Evolutionary conservation across 108 stramenopile genomes (phyloP), one percentile per base, ranked within the genome.

Genomic region (Bacterosira constricta): DNA sequence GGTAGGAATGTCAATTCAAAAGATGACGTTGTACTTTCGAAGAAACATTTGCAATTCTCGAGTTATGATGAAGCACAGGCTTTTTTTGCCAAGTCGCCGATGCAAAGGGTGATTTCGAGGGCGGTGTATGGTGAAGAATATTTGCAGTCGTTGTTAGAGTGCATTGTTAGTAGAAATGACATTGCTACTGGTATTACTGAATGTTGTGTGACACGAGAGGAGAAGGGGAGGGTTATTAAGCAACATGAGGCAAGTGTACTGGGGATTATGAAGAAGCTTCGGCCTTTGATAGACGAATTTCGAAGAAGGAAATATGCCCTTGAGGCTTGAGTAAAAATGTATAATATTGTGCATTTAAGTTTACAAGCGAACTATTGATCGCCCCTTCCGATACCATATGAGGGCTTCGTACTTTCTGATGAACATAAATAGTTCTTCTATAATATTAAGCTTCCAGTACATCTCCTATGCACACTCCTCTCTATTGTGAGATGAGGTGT

Each of bases 41-140:
- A 63, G 32, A 63, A 77, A 20, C 35, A 52, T 32, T 71, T 71
- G 44, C 45, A 71, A 53, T 77, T 77, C 20, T 42, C 44, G 0
- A 64, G 61, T 34, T 71, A 77, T 49, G 70, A 77, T 61, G 49
- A 77, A 26, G 70, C 70, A 29, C 61, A 53, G n/a, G 11, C 38
- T 3, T 75, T 77, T 38, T 77, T 71, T 71, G 36, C 69, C 3
- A 63, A 44, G 5, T 32, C 41, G 18, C 63, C 76, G 0, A 20
- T 77, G 32, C 70, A 71, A 44, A 18, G 76, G 39, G 70, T 77
- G 15, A 64, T 71, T 62, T 71, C 76, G 31, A 50, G 76, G 11
- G 53, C 70, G 45, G 69, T 77, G n/a, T 63, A 71, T 26, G 41
- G 69, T 50, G 63, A 71, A 20, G 70, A 77, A 37, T 65, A 77